Evolutionary conservation across 129 eudicot genomes (phyloP).

Genomic region (Flaveria bidentis): DNA sequence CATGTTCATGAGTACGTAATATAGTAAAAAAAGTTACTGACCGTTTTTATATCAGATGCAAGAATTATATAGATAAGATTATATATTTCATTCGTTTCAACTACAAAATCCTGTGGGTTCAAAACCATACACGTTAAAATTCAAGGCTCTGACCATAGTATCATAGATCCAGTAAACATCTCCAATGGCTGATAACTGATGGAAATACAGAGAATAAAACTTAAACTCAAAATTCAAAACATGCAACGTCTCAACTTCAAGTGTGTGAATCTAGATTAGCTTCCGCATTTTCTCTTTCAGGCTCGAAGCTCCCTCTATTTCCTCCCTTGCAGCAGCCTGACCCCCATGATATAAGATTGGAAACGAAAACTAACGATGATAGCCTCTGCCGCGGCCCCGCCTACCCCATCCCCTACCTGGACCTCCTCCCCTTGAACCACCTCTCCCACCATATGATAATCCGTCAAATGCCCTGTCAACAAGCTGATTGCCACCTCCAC

Average conservation of each 20-base stretch:
- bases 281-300: not conserved
- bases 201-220: constrained; percentile 15
- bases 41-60: not conserved
- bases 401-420: constrained; percentile 61
- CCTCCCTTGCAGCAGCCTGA: constrained; percentile 11
- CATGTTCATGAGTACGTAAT: not conserved
- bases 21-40: not conserved
- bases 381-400: constrained; percentile 68
- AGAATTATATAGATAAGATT: not conserved
- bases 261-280: constrained; percentile 22
- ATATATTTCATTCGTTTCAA: not conserved
- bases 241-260: constrained; percentile 7
- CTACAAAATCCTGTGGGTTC: not conserved
- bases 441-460: constrained; percentile 53
- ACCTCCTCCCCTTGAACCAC: constrained; percentile 56
- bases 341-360: not conserved
- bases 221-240: not conserved
- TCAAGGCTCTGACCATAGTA: not conserved
- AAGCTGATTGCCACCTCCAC: constrained; percentile 62
- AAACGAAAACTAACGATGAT: constrained; percentile 25
- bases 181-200: not conserved
- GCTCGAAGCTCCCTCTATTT: constrained; percentile 5
- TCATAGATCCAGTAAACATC: not conserved
- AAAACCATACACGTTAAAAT: not conserved
- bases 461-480: constrained; percentile 58